Evolutionary conservation across 208 protist genomes (phyloP).

Genomic region (Novymonas esmeraldas): DNA sequence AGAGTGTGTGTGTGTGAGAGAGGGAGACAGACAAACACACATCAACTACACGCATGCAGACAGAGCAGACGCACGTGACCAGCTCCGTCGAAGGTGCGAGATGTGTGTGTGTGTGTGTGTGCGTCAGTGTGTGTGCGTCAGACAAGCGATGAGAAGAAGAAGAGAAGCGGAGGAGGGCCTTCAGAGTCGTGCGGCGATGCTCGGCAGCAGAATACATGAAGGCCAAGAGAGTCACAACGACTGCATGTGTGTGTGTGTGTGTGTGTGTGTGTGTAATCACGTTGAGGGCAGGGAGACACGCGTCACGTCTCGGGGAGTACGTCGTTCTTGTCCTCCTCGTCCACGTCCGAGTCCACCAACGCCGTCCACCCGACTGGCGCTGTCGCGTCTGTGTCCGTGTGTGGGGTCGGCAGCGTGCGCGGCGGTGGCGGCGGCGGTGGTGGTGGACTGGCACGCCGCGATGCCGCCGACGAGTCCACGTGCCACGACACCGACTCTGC

Average conservation of each 20-base stretch:
- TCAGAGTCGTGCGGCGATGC: not conserved
- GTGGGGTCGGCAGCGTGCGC: not conserved
- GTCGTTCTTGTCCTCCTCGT: too few species aligned
- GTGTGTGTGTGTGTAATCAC: too few species aligned
- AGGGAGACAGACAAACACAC: not conserved
- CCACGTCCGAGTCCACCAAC: slow-evolving; percentile 22
- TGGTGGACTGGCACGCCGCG: not conserved
- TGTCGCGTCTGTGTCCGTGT: not conserved
- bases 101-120: not conserved
- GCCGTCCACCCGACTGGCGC: slow-evolving; percentile 14
- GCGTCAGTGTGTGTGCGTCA: not conserved
- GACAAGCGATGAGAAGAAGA: slow-evolving; percentile 2
- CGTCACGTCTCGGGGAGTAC: too few species aligned
- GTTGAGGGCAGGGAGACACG: too few species aligned
- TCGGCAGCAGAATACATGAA: not conserved
- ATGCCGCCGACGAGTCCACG: not conserved
- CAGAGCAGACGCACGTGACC: not conserved
- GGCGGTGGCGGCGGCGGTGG: not conserved
- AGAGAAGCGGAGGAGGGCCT: slow-evolving; percentile 30
- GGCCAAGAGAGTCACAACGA: not conserved
- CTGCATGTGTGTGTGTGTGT: too few species aligned
- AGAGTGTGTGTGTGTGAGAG: not conserved
- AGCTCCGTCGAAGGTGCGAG: too few species aligned
- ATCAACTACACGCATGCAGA: not conserved
- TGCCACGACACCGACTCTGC: not conserved